Evolutionary conservation across 2,329 filamentous ascomycete species (phyloP), one percentile per base, ranked within the genome.

Genomic region (Pestalotiopsis sp.): DNA sequence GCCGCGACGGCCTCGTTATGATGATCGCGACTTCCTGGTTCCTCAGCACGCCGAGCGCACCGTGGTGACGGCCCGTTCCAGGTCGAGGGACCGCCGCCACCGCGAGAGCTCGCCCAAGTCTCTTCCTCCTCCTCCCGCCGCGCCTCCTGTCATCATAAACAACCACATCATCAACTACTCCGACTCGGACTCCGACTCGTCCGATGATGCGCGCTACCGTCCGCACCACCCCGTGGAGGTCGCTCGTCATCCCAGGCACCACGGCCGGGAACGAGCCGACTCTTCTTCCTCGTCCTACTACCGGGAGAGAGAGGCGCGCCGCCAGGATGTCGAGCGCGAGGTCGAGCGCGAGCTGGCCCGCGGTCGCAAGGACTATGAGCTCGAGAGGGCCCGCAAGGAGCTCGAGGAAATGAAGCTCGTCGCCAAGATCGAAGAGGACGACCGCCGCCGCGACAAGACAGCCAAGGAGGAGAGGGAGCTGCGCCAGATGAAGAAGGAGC

Each of bases 81-180:
- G 76, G 49, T 85, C 84, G 20, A 83, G 83, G 27, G 85, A 87
- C 70, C 83, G 84, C 41, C 82, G 82, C 20, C 81, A 81, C 12
- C 81, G 77, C 69, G 59, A 52, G 14, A 36, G 20, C 66, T 58
- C 82, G 83, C 25, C 82, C 82, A 6, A 75, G 73, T 58, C 70
- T 67, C 64, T 74, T 70, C 49, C 67, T 71, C 75, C 74, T 20
- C 73, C 75, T 20, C 75, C 70, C 64, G 74, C 75, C 36, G 75
- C 73, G 41, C 74, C 78, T 6, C 86, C 87, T 1, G 82, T 90
- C 62, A 84, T 90, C 66, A 89, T 90, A 75, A 87, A 88, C 74
- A 89, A 88, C 76, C 81, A 81, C 68, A 85, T 87, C 68, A 84
- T 86, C 72, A 85, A 85, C 69, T 73, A 82, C 65, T 78, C 75